Evolutionary conservation across 495 filamentous ascomycete species (phyloP).

Genomic region (Aspergillus nanangensis): DNA sequence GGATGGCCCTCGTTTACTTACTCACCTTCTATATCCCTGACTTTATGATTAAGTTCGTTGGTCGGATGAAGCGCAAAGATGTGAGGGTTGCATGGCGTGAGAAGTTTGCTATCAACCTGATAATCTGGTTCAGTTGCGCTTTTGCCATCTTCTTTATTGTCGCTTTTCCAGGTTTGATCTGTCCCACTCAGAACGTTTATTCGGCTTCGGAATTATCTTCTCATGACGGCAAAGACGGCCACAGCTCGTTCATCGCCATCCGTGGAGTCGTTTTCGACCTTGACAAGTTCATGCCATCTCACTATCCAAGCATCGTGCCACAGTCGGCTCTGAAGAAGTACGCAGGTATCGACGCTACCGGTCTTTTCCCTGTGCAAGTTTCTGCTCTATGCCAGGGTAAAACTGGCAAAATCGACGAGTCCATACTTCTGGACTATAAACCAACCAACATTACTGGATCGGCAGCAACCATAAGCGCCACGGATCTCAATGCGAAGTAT

Average conservation of each 20-base stretch:
- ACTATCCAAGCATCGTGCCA: constrained; percentile 76
- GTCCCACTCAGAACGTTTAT: constrained; percentile 85
- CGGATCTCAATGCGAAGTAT: constrained; percentile 72
- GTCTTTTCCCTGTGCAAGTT: constrained; percentile 91
- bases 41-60: constrained; percentile 71
- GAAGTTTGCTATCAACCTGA: constrained; percentile 95
- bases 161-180: constrained; percentile 81
- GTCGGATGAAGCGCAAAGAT: constrained; percentile 88
- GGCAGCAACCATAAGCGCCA: constrained; percentile 55
- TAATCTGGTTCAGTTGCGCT: constrained; percentile 88
- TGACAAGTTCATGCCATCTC: constrained; percentile 63
- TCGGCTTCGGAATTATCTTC: constrained; percentile 70
- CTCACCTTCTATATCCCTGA: constrained; percentile 87
- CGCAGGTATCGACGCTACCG: constrained; percentile 78
- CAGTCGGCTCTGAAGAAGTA: constrained; percentile 67
- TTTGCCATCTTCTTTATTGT: constrained; percentile 85
- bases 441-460: constrained; percentile 69
- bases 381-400: constrained; percentile 83
- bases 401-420: constrained; percentile 58
- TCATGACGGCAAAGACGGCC: constrained; percentile 67
- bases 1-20: constrained; percentile 82
- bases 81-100: constrained; percentile 94
- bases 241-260: constrained; percentile 67
- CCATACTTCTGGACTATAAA: constrained; percentile 77
- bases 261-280: constrained; percentile 89